phyloP scores from a whole-genome alignment of 2,329 filamentous ascomycete genomes.

The Penicillium sp. region DNA sequence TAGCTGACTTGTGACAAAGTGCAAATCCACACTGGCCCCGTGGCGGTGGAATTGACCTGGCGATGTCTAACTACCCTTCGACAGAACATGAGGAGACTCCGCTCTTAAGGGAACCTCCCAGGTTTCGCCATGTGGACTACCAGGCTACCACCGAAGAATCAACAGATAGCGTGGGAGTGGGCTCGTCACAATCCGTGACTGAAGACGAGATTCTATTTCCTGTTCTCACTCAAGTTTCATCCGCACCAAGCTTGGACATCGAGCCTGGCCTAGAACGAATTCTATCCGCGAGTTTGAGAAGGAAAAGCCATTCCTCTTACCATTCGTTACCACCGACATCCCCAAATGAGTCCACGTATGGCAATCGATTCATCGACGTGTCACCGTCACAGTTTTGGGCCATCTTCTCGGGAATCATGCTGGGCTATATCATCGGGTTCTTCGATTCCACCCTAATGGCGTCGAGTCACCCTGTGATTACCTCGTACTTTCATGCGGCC shows the following conservation, averaged over 20 bases:
- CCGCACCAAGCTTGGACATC: constrained; percentile 24
- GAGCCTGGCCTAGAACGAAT: constrained; percentile 23
- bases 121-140: neutral
- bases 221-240: constrained; percentile 22
- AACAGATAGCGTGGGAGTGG: constrained; percentile 6
- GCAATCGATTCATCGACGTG: constrained; percentile 34
- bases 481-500: constrained; percentile 69
- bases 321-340: constrained; percentile 5
- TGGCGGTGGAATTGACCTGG: too few species aligned
- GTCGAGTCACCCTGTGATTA: constrained; percentile 73
- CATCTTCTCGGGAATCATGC: constrained; percentile 55
- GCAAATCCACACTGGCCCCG: too few species aligned
- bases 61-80: too few species aligned
- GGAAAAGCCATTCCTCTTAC: constrained; percentile 4
- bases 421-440: constrained; percentile 52
- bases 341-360: constrained; percentile 19
- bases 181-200: neutral
- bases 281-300: constrained; percentile 10
- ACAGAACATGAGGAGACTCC: constrained; percentile 13
- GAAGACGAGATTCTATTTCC: constrained; percentile 19
- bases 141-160: too few species aligned
- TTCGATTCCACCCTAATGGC: constrained; percentile 81
- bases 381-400: constrained; percentile 52
- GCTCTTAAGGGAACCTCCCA: constrained; percentile 10
- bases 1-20: too few species aligned